These are phyloP conservation scores for Ottelia alismoides DNA, from an alignment of 106 monocot genomes.

Conservation along the genomic window DNA sequence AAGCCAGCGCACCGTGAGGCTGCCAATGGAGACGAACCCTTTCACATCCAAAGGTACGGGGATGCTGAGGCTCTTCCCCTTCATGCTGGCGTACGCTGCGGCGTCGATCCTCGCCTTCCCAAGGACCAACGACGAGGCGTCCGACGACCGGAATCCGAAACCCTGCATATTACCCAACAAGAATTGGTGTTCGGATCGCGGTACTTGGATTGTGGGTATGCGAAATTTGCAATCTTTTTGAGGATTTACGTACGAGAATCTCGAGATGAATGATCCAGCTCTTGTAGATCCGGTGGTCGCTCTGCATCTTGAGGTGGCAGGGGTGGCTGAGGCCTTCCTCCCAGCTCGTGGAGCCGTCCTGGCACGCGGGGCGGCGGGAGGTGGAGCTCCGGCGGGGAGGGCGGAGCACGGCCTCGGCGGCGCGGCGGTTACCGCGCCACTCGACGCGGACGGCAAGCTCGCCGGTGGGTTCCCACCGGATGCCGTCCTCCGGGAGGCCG, in stretches of 20 bases:
- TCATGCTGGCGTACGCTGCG: background rate
- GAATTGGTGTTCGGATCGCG: no score
- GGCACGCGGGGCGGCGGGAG: background rate
- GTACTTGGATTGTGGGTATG: no score
- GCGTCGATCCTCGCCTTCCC: conserved; percentile 1
- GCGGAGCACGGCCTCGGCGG: background rate
- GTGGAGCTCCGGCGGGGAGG: background rate
- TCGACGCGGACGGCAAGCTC: background rate
- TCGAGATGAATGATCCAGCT: conserved; percentile 5
- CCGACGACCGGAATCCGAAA: background rate
- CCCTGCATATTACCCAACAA: background rate
- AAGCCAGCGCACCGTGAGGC: background rate
- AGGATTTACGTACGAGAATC: conserved; percentile 1
- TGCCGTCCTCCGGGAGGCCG: conserved; percentile 1
- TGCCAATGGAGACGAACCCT: background rate
- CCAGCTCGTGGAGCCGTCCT: conserved; percentile 6
- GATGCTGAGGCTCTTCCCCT: background rate
- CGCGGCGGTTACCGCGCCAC: background rate
- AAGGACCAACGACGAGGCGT: background rate
- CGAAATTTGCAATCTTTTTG: background rate
- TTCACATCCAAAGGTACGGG: background rate
- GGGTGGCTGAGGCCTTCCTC: conserved; percentile 1
- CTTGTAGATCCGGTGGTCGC: background rate
- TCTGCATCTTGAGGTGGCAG: background rate
- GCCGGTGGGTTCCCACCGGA: background rate